Base-by-base conservation (phyloP, 306 rosid species). In the Corylus avellana region DNA sequence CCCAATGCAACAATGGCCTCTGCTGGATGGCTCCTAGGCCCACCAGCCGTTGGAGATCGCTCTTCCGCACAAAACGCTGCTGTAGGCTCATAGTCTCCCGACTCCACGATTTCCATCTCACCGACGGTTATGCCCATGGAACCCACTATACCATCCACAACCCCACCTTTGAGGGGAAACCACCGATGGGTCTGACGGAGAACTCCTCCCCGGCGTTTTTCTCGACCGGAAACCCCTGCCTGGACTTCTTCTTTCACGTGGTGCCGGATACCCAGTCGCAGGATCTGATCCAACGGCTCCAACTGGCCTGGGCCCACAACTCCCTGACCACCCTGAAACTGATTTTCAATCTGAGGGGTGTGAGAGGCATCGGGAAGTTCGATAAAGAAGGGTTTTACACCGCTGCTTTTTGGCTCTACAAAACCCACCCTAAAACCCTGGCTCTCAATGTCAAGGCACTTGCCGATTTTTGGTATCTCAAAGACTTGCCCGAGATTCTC, bases 221-320 rank as follows among this genome's bases (percentile, higher is more conserved):
- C 42, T 75, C 84, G 4, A 16, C 79, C 5, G 75, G 70, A 0
- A 71, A 80, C 22, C 75, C 76, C 16, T 80, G 79, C 20, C 76
- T 80, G 4, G 79, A 80, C n/a, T 75, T 80, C 71, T 80, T 75
- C 54, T 80, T 75, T 63, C 84, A 80, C 49, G 78, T 75, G 7
- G 63, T 80, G 46, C 79, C 84, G 1, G 46, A 68, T 18, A 80
- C 79, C 4, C 42, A 66, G 0, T 0, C 79, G 3, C 10, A 54
- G 2, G 54, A 51, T 1, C 66, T 67, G 55, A 67, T 37, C 5
- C 44, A 37, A 13, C 25, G 67, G 53, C 67, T 77, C 20, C 18
- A 20, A 37, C 0, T 66, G 17, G 74, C 80, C 1, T 77, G 80
- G 80, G 27, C 64, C 22, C 70, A 37, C 27, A 46, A 77, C 6